Base-by-base conservation (phyloP, 1,284 basidiomycete genomes). In the Omphalotus olearius region DNA sequence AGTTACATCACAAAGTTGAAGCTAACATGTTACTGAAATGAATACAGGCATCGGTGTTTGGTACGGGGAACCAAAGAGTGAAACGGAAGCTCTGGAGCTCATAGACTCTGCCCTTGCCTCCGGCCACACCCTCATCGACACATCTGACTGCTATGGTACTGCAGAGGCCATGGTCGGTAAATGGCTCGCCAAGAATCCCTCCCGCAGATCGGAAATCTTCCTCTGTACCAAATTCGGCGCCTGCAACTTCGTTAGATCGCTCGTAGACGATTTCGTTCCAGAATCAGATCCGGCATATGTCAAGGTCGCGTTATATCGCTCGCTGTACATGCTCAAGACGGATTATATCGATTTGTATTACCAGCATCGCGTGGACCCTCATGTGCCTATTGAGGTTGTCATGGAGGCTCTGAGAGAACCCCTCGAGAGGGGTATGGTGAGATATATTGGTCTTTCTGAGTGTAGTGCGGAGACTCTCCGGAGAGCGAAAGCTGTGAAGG, bases 401-500 rank as follows among this genome's bases (percentile, higher is more conserved):
- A 56, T 69, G 13, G 53, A 55, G 0, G 66, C 65, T 0, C 64
- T 69, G 64, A 64, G 65, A 6, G 64, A 69, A 48, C 57, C 66
- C 28, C 67, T 69, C 53, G 64, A 64, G 62, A 75, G 70, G 38
- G 82, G 82, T 16, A 83, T 82, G 59, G 73, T 82, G 45, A 77
- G 76, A 52, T 75, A 81, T 60, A 65, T 87, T 16, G 83, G 84
- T 0, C 68, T 86, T 17, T 85, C 80, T 44, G 85, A 88, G 60
- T 73, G 75, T 51, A 78, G 75, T 0, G 74, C 76, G 1, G 68
- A 65, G 1, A 83, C 81, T 0, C 72, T 89, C 10, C 75, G 82
- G 4, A 78, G 83, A 39, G 86, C 86, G 2, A 74, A 81, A 55
- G 75, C 76, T 14, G 71, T 83, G 4, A 77, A 80, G 56, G 79